phyloP scores from a whole-genome alignment of 148 eudicot species.

The Vaccinium macrocarpon region DNA sequence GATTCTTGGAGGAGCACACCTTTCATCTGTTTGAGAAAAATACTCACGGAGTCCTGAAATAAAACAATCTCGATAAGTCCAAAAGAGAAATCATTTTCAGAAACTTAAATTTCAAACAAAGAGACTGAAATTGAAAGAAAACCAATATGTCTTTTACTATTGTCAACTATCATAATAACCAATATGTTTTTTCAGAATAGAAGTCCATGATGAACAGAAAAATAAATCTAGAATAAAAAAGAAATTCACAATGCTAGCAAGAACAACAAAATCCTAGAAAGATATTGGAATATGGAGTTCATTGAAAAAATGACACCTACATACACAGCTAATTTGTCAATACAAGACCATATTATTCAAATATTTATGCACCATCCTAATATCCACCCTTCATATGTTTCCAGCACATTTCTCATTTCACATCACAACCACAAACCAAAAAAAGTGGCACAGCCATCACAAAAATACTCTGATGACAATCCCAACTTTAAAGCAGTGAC shows the following conservation, averaged over 20 bases:
- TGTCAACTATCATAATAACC: background rate
- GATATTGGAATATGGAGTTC: background rate
- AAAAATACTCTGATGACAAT: background rate
- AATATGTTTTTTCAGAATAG: background rate
- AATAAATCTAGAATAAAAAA: background rate
- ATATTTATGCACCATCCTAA: conserved; percentile 5
- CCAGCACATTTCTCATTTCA: background rate
- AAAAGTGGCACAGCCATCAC: background rate
- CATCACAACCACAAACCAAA: background rate
- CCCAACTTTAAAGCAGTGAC: background rate
- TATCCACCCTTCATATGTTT: background rate
- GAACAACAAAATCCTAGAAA: background rate
- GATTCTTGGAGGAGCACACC: conserved; percentile 79
- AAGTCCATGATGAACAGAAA: background rate
- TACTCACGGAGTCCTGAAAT: conserved; percentile 84
- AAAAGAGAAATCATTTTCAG: background rate
- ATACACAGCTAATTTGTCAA: too few species aligned
- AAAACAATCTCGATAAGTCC: conserved; percentile 2
- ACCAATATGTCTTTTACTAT: background rate
- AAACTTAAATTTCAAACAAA: background rate
- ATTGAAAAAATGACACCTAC: background rate
- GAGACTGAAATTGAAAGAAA: background rate
- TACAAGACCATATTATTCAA: conserved; percentile 1
- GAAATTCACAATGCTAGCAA: background rate
- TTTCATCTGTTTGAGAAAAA: conserved; percentile 90